These are phyloP conservation scores for Lentinula sp. DNA, from an alignment of 768 basidiomycete species.

Conservation along the genomic window DNA sequence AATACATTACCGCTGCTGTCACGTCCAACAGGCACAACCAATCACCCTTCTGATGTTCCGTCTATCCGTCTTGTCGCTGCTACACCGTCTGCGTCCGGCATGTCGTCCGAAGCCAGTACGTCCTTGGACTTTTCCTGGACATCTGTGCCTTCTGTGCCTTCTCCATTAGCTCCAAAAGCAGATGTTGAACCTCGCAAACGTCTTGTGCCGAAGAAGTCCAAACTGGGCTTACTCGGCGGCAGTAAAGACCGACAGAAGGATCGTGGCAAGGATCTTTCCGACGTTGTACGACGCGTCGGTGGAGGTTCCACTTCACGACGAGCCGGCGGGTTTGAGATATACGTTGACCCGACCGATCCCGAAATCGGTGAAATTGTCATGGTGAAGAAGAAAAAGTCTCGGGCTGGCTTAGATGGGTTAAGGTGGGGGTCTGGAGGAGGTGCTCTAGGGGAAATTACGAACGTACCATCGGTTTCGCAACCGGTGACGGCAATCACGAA, in stretches of 20 bases:
- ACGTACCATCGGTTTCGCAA: slow-evolving; percentile 28
- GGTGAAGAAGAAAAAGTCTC: slow-evolving; percentile 72
- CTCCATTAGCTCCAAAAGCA: slow-evolving; percentile 27
- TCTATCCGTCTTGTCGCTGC: slow-evolving; percentile 69
- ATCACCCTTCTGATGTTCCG: slow-evolving; percentile 29
- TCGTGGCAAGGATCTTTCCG: slow-evolving; percentile 46
- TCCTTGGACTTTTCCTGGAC: slow-evolving; percentile 31
- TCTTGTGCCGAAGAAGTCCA: slow-evolving; percentile 72
- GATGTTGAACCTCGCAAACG: slow-evolving; percentile 27
- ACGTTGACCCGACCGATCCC: slow-evolving; percentile 56
- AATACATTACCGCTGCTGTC: slow-evolving; percentile 18
- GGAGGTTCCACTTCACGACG: slow-evolving; percentile 24
- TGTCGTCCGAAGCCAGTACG: slow-evolving; percentile 27
- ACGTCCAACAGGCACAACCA: slow-evolving; percentile 18
- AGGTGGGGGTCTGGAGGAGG: slow-evolving; percentile 34
- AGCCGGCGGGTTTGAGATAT: slow-evolving; percentile 54
- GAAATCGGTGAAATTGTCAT: slow-evolving; percentile 66
- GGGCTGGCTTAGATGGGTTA: slow-evolving; percentile 53
- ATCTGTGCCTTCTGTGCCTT: slow-evolving; percentile 17
- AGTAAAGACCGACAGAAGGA: slow-evolving; percentile 23
- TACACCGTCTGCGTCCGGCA: slow-evolving; percentile 50
- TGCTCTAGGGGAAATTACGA: slow-evolving; percentile 53
- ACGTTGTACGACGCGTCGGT: slow-evolving; percentile 50
- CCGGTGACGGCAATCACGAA: slow-evolving; percentile 14
- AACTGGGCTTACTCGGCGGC: slow-evolving; percentile 35